Evolutionary conservation across 2,329 filamentous ascomycete genomes (phyloP), one percentile per base, ranked within the genome.

Genomic region (Aquanectria penicillioides): DNA sequence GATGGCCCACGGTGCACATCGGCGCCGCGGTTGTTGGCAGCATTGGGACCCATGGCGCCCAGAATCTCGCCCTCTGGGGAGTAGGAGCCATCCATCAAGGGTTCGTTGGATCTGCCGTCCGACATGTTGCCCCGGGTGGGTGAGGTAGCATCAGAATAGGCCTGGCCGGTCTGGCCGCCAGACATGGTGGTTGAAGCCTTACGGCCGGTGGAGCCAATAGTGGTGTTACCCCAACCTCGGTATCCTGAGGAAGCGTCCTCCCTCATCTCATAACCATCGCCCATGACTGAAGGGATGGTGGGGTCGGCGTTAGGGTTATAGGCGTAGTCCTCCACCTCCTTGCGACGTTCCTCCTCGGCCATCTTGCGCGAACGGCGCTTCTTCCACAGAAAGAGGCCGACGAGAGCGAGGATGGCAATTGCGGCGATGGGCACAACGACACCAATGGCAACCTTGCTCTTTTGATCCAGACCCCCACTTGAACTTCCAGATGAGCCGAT

Each of bases 271-370:
- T 88, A 88, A 36, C 83, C 84, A 51, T 84, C 86, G 6, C 76
- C 75, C 29, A 73, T 73, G 11, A 85, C 74, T 10, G 79, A 79
- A 6, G 79, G 85, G 11, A 97, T 82, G 1, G 91, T 93, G 1
- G 94, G 93, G 73, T 97, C 94, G 59, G 93, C 89, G 77, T 98
- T 98, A n/a, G 95, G 95, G 75, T 98, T 98, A 81, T 94, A 98
- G 26, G 91, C 90, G 74, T 98, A 98, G 73, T 98, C 95, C 75
- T 98, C 94, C 10, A 97, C 93, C 77, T 99, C 95, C 79, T 97
- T 97, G 63, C 94, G 87, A 47, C 95, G 87, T 69, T 94, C 88
- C 73, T 97, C 95, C 72, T 95, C 93, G 12, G 90, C 91, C 63
- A 88, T 87, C 81, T 93, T 95, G 64, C 89, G 88, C 70, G 91